phyloP scores from a whole-genome alignment of 208 protist genomes.

The Leishmania turanica region DNA sequence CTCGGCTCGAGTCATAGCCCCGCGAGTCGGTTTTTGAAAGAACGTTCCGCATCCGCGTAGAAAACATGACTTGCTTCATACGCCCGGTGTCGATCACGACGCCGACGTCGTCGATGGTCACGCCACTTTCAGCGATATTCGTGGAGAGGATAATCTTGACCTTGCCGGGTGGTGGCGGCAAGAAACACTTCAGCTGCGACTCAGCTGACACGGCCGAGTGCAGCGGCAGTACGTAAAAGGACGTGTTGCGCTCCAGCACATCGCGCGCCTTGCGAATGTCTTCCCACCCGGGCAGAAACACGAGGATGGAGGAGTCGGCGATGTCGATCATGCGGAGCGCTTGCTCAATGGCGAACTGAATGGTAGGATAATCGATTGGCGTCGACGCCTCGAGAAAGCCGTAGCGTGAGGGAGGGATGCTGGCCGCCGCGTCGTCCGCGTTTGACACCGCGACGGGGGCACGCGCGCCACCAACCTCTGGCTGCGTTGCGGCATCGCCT shows the following conservation, averaged over 20 bases:
- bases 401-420: constrained; percentile 39
- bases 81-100: constrained; percentile 98
- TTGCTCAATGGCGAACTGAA: constrained; percentile 87
- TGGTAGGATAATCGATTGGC: constrained; percentile 79
- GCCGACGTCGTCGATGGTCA: constrained; percentile 99
- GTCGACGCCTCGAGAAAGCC: constrained; percentile 61
- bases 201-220: constrained; percentile 95
- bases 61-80: constrained; percentile 96
- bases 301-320: constrained; percentile 71
- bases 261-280: constrained; percentile 85
- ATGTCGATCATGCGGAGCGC: constrained; percentile 77
- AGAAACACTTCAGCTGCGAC: constrained; percentile 97
- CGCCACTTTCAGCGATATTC: constrained; percentile 99
- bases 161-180: constrained; percentile 89
- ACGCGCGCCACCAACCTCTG: constrained; percentile 1
- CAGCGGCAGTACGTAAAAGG: constrained; percentile 80
- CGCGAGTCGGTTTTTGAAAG: constrained; percentile 34
- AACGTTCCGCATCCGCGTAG: constrained; percentile 47
- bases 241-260: constrained; percentile 71
- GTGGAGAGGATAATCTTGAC: constrained; percentile 98
- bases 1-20: constrained; percentile 33
- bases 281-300: constrained; percentile 94
- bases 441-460: neutral
- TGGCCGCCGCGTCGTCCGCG: neutral
- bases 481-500: constrained; percentile 8